Evolutionary conservation across 257 asterid species (phyloP).

Genomic region (Plantago major): DNA sequence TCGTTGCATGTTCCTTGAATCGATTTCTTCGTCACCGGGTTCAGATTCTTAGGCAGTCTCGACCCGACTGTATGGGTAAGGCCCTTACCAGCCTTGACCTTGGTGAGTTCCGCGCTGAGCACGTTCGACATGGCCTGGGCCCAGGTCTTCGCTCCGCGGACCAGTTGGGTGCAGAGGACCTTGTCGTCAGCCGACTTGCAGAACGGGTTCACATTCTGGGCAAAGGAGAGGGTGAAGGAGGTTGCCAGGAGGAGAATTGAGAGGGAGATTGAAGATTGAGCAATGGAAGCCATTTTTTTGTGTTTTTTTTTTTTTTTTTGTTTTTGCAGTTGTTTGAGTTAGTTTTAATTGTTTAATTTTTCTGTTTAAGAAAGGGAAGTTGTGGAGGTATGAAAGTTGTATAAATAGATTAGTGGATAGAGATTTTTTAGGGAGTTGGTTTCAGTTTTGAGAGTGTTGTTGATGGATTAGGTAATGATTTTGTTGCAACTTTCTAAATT

Average conservation of each 20-base stretch:
- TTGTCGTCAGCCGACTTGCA: constrained; percentile 16
- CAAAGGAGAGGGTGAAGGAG: background rate
- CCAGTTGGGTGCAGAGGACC: background rate
- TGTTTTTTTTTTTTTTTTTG: too few species aligned
- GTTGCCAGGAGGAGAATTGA: background rate
- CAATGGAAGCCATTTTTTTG: constrained; percentile 3
- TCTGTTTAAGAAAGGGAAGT: too few species aligned
- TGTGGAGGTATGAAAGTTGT: too few species aligned
- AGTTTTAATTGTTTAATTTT: too few species aligned
- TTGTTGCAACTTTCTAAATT: too few species aligned
- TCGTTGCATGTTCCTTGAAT: background rate
- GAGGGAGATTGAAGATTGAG: background rate
- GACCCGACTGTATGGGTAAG: background rate
- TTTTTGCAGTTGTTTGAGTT: background rate
- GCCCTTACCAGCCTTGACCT: background rate
- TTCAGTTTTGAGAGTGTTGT: too few species aligned
- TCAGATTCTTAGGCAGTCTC: background rate
- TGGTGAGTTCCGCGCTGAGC: background rate
- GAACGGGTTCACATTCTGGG: background rate
- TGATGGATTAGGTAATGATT: too few species aligned
- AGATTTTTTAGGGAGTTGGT: too few species aligned
- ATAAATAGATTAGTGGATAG: too few species aligned
- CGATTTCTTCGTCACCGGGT: constrained; percentile 4
- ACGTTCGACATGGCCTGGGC: constrained; percentile 4
- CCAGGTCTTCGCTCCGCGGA: constrained; percentile 13